Evolutionary conservation across 108 stramenopile species (phyloP).

Genomic region (Parietichytrium sp.): DNA sequence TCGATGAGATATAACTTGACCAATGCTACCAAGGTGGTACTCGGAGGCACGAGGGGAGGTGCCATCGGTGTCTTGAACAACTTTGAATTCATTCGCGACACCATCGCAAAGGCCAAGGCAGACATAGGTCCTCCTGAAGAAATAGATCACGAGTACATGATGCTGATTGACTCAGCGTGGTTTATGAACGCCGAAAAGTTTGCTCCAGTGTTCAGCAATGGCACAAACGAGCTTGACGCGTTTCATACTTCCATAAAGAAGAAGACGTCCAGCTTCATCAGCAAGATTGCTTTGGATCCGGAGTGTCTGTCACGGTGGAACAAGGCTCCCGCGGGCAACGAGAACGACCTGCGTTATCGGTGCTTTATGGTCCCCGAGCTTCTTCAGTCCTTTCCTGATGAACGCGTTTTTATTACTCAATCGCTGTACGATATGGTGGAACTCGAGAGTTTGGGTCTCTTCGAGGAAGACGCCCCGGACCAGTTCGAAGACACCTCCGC

Average conservation of each 20-base stretch:
- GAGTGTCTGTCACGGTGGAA: neutral
- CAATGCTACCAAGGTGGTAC: neutral
- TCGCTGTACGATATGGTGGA: neutral
- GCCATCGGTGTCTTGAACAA: neutral
- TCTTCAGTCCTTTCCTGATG: neutral
- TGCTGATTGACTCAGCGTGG: conserved; percentile 19
- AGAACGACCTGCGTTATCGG: neutral
- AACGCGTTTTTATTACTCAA: neutral
- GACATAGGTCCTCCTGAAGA: no score
- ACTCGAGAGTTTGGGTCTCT: neutral
- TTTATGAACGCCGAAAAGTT: conserved; percentile 8
- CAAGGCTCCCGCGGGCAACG: neutral
- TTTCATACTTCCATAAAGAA: neutral
- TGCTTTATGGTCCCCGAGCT: neutral
- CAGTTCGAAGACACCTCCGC: neutral
- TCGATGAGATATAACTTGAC: neutral
- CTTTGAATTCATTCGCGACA: neutral
- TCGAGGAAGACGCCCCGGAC: neutral
- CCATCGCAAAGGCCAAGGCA: no score
- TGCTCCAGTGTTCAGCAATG: neutral
- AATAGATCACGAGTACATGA: neutral
- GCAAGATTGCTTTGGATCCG: neutral
- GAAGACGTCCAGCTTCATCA: neutral
- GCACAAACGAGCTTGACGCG: neutral
- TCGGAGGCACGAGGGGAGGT: neutral